Percentiles rank a stretch among this genome's conserved stretches.
phyloP scores from a whole-genome alignment of 768 basidiomycete species.

The Mycena galericulata region DNA sequence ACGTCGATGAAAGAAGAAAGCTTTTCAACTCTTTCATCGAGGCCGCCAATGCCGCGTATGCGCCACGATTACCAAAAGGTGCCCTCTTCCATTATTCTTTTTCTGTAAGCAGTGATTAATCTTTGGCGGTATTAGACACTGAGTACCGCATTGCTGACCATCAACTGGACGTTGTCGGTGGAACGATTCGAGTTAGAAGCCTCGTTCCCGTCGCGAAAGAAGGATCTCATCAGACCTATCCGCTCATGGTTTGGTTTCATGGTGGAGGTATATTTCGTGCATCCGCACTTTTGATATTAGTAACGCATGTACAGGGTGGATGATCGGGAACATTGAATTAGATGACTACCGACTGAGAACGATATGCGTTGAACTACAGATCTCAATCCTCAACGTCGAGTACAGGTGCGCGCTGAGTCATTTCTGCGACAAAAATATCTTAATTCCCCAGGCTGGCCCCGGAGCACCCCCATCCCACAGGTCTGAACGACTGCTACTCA shows the following conservation, averaged over 20 bases:
- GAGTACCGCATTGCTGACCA: slow-evolving; percentile 21
- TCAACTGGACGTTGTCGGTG: slow-evolving; percentile 20
- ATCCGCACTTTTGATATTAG: background rate
- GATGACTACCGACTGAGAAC: slow-evolving; percentile 25
- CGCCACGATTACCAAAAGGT: slow-evolving; percentile 16
- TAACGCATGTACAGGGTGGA: slow-evolving; percentile 9
- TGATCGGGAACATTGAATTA: slow-evolving; percentile 10
- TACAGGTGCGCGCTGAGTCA: slow-evolving; percentile 16
- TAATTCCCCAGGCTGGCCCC: too few relatives aligned
- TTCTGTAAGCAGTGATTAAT: background rate
- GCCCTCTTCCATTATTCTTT: too few relatives aligned
- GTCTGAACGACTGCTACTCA: slow-evolving; percentile 21
- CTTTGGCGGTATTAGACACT: slow-evolving; percentile 3
- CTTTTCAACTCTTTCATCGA: background rate
- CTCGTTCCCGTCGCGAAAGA: slow-evolving; percentile 12
- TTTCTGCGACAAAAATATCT: background rate
- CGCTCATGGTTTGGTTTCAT: slow-evolving; percentile 31
- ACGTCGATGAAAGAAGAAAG: background rate
- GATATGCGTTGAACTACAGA: slow-evolving; percentile 25
- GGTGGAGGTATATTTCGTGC: slow-evolving; percentile 26
- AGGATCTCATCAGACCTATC: slow-evolving; percentile 8
- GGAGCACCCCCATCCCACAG: slow-evolving; percentile 22
- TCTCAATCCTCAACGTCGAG: slow-evolving; percentile 27
- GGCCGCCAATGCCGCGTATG: background rate
- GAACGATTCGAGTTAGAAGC: slow-evolving; percentile 23